Base-by-base conservation (phyloP, 192 early-diverging fungal genomes). In the Rhizophagus clarus region DNA sequence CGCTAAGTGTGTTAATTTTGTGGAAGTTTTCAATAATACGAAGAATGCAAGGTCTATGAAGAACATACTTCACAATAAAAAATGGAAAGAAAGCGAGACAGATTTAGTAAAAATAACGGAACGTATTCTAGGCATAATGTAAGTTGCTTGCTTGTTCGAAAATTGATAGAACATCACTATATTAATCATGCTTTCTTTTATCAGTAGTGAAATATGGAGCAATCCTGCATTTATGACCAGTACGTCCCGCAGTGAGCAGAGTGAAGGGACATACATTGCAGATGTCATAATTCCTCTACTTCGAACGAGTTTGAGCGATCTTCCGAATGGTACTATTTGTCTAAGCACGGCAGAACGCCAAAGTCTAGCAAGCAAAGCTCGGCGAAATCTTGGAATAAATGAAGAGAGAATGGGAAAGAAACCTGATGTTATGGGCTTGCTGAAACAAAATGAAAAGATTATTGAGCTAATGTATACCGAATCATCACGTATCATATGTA, bases 1-100 rank as follows among this genome's bases (percentile, higher is more conserved):
- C 2, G 8, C 69, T 9, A 71, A 45, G 40, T 71, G 69, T 45
- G 32, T 12, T 34, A 32, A 71, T 12, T 71, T 71, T 45, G 32
- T 71, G n/a, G n/a, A 37, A 22, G 34, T 34, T 71, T 45, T 71
- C n/a, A 71, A 71, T 71, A 34, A 34, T 71, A 24, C 11, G 4
- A n/a, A 71, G 15, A 32, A 22, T 34, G 17, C 32, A 45, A 24
- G 15, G 14, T 26, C 7, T 34, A 34, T 71, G 34, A 26, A 17
- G 26, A 71, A 34, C 11, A 71, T 71, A 14, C 17, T 71, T 20
- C 69, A 71, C n/a, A 71, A 71, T n/a, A 71, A 71, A 71, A 45
- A 71, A 37, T 71, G 69, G 69, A 71, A 71, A 71, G 69, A 71
- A 45, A 45, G 10, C 14, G 69, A 42, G 34, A 22, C 69, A 11